Evolutionary conservation across 2,329 filamentous ascomycete genomes (phyloP).

Genomic region (Aspergillus neoniger): DNA sequence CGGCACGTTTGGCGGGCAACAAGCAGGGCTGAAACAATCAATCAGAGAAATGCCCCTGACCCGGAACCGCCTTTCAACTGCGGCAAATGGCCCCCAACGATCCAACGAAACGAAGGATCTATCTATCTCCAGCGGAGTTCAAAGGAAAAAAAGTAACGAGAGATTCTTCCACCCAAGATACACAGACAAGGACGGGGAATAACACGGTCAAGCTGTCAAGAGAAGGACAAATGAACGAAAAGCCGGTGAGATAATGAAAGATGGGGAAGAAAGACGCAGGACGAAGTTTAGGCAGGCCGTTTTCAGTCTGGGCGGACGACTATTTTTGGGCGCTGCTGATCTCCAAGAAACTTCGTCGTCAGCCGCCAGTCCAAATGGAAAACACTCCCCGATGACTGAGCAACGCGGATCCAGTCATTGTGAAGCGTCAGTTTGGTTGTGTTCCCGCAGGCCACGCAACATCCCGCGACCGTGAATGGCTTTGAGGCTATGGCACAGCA

Average conservation of each 20-base stretch:
- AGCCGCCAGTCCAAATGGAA: not conserved
- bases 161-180: not conserved
- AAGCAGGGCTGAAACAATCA: slow-evolving; percentile 2
- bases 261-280: not conserved
- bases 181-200: not conserved
- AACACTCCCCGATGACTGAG: not conserved
- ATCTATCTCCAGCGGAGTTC: not conserved
- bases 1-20: slow-evolving; percentile 6
- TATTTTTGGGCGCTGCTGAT: slow-evolving; percentile 11
- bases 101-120: not conserved
- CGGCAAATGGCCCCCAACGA: not conserved
- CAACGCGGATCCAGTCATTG: not conserved
- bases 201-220: not conserved
- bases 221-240: not conserved
- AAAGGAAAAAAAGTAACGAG: not conserved
- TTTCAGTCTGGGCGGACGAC: slow-evolving; percentile 5
- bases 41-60: not conserved
- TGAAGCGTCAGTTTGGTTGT: not conserved
- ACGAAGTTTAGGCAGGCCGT: slow-evolving; percentile 8
- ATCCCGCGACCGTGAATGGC: not conserved
- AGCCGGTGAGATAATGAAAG: not conserved
- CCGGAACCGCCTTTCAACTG: not conserved
- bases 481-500: too few relatives aligned
- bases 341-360: not conserved
- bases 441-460: not conserved